Evolutionary conservation across 768 basidiomycete genomes (phyloP).

Genomic region (Mrakia frigida): DNA sequence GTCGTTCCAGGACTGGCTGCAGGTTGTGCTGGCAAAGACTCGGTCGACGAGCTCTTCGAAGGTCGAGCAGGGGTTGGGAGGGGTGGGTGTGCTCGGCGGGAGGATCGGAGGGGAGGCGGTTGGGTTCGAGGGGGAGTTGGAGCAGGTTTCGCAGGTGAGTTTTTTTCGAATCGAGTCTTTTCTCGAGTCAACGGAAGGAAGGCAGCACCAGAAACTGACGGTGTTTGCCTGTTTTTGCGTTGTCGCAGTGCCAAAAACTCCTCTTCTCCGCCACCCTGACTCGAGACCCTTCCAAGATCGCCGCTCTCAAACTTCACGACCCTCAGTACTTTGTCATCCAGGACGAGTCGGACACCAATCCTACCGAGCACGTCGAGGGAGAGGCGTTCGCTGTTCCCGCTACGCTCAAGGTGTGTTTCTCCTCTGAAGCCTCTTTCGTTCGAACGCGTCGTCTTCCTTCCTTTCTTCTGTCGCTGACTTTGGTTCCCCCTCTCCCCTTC

Average conservation of each 20-base stretch:
- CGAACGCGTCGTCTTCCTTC: conserved; percentile 40
- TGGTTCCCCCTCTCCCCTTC: no score
- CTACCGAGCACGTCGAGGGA: conserved; percentile 57
- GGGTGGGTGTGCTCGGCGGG: conserved; percentile 42
- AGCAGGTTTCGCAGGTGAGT: conserved; percentile 14
- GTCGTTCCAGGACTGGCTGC: conserved; percentile 93
- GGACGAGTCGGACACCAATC: conserved; percentile 43
- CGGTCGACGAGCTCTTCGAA: conserved; percentile 37
- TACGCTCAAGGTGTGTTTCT: conserved; percentile 70
- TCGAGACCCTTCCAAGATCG: conserved; percentile 86
- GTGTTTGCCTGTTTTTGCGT: no score
- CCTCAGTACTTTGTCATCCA: conserved; percentile 88
- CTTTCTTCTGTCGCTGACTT: background rate
- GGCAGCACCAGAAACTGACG: no score
- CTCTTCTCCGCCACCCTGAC: conserved; percentile 95
- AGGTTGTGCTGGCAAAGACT: conserved; percentile 72
- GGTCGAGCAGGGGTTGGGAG: conserved; percentile 46
- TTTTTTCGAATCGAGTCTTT: background rate
- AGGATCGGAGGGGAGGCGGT: background rate
- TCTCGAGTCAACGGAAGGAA: no score
- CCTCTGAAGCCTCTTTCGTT: no score
- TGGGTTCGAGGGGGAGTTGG: conserved; percentile 36
- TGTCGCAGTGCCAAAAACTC: conserved; percentile 74
- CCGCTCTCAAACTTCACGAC: conserved; percentile 66
- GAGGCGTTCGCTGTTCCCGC: conserved; percentile 61